These are phyloP conservation scores for Clarireedia monteithiana DNA, from an alignment of 2,329 filamentous ascomycete species.

Conservation along the genomic window DNA sequence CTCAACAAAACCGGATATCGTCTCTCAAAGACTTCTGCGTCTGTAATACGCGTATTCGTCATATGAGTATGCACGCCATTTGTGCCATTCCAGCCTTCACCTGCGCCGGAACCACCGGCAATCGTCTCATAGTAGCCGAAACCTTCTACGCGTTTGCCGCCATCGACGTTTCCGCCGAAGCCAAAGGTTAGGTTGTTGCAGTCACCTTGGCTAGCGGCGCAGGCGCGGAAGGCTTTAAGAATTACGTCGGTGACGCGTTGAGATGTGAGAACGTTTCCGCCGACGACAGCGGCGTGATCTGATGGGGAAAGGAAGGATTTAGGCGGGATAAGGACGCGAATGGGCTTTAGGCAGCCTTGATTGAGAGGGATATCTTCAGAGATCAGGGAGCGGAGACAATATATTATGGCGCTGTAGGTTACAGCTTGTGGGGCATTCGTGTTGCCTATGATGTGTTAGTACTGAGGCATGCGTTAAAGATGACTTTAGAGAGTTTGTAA, in stretches of 20 bases:
- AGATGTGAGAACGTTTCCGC: conserved; percentile 72
- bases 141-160: conserved; percentile 55
- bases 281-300: conserved; percentile 71
- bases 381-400: conserved; percentile 74
- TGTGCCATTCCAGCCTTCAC: conserved; percentile 64
- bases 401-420: conserved; percentile 78
- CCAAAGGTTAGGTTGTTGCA: conserved; percentile 83
- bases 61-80: conserved; percentile 71
- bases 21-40: conserved; percentile 69
- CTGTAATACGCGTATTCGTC: conserved; percentile 79
- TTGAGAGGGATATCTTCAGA: conserved; percentile 78
- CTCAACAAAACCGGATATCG: conserved; percentile 66
- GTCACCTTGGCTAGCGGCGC: conserved; percentile 71
- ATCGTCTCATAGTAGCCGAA: conserved; percentile 89
- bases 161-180: conserved; percentile 59
- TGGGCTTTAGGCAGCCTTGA: conserved; percentile 74
- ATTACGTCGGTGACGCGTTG: conserved; percentile 81
- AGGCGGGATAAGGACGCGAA: conserved; percentile 64
- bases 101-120: conserved; percentile 68
- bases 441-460: conserved; percentile 40
- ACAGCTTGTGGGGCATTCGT: conserved; percentile 77
- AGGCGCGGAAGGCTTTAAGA: conserved; percentile 70
- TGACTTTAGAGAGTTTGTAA: neutral
- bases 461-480: neutral
- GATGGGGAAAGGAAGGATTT: conserved; percentile 68